Evolutionary conservation across 441 rosid species (phyloP), one percentile per base, ranked within the genome.

Genomic region (Arabidopsis lyrata): DNA sequence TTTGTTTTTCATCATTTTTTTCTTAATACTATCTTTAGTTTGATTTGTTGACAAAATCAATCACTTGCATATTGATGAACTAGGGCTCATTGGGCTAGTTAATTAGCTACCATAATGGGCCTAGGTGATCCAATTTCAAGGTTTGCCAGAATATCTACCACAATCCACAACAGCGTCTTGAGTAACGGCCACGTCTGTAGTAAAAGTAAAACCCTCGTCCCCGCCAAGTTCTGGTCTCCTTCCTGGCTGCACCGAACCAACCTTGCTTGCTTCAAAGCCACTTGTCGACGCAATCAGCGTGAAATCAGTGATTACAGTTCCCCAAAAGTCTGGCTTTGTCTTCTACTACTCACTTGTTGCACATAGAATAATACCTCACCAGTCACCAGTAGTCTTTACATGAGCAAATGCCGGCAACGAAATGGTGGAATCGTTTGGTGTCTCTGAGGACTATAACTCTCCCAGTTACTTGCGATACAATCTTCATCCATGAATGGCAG

Each of bases 251-350:
- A 24, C 27, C 27, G 27, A 24, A 24, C 27, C 27, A 24, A 24
- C 27, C 27, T 24, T 24, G 27, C 27, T 24, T 24, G 27, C 27
- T 24, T 24, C 4, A 0, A 24, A 24, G 63, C 98, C 96, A 91
- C 68, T 78, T 58, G 83, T 91, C 98, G 79, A 91, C 88, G 80
- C 96, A 93, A 59, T 82, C 79, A 12, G 39, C 59, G 7, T 54
- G 72, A 67, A 67, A 67, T 6, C 62, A 67, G 2, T 68, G 72
- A 1, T 24, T 24, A 24, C 27, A 24, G 27, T 24, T 24, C 27
- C 4, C 27, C 27, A 24, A 2, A 24, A 24, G 27, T 24, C 27
- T 24, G 27, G 27, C 27, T 24, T 2, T 24, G 27, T 29, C 68
- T 32, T 32, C 48, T 38, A 13, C 58, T 60, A 31, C 31, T 60